Evolutionary conservation across 305 asterid species (phyloP), one percentile per base, ranked within the genome.

Genomic region (Rubia peregrina): DNA sequence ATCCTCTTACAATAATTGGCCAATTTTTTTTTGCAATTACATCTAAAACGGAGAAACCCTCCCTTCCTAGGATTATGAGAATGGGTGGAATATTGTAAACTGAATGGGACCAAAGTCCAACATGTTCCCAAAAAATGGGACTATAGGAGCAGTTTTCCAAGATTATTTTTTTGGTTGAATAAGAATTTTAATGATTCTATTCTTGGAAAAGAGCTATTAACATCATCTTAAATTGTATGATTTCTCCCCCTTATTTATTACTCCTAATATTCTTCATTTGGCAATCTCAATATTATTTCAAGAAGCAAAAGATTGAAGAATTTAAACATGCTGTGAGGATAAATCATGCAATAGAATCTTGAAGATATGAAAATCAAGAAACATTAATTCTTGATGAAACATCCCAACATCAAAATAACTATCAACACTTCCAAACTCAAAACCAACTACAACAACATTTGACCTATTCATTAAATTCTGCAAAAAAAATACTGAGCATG

Each of bases 381-480:
- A 48, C 56, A 9, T 1, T 9, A 12, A 7, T 7, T 21, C 33
- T 57, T 19, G 1, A 57, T 3, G 5, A 5, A 5, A 11, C 7
- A 49, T 9, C 62, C 26, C 9, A 57, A 9, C 12, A 10, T 5
- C 0, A 9, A 21, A 22, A 57, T 7, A 72, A n/a, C 40, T 63
- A 65, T 40, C 48, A 65, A 49, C 76, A 64, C 17, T 40, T 42
- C 0, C 65, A 65, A 61, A 57, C 19, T 61, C 21, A 56, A 61
- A 41, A 21, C 56, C 17, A 53, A 53, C 76, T 46, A 55, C 57
- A 67, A 33, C 74, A 68, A 33, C 74, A 68, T 70, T 72, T 73
- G 67, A 85, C 43, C 75, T 77, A 73, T 73, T 69, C 81, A 77
- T 76, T 70, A 75, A 80, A 73, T 70, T 79, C 78, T 67, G 43